These are phyloP conservation scores for Myriosclerotinia curreyana DNA, from an alignment of 2,329 filamentous ascomycete genomes.

Conservation along the genomic window DNA sequence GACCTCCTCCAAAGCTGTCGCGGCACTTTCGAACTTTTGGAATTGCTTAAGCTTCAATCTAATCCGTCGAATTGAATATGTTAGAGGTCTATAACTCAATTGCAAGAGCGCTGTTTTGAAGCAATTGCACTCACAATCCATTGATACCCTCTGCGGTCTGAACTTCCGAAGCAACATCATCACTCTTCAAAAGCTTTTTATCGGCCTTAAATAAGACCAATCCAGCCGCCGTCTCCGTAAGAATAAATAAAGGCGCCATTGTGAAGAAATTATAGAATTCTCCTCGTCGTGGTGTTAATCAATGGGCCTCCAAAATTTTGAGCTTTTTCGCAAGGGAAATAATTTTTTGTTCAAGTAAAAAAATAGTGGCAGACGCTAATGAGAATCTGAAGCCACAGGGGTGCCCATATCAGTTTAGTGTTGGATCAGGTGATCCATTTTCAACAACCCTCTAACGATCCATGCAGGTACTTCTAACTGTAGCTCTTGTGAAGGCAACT, in stretches of 20 bases:
- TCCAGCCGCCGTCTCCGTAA: slow-evolving; percentile 80
- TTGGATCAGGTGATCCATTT: slow-evolving; percentile 22
- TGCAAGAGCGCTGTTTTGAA: slow-evolving; percentile 16
- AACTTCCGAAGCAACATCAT: slow-evolving; percentile 72
- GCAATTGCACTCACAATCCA: slow-evolving; percentile 65
- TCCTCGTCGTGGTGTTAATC: slow-evolving; percentile 23
- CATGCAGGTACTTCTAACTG: too few species aligned
- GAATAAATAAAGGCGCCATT: slow-evolving; percentile 82
- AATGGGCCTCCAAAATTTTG: slow-evolving; percentile 24
- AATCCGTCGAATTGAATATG: slow-evolving; percentile 20
- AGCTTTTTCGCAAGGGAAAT: slow-evolving; percentile 31
- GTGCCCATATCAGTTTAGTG: slow-evolving; percentile 15
- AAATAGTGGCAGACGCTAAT: slow-evolving; percentile 28
- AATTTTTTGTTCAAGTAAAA: slow-evolving; percentile 25
- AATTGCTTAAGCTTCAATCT: slow-evolving; percentile 96
- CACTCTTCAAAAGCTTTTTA: slow-evolving; percentile 93
- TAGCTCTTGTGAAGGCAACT: slow-evolving; percentile 20
- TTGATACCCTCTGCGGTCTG: slow-evolving; percentile 80
- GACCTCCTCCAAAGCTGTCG: slow-evolving; percentile 85
- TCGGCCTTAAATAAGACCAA: slow-evolving; percentile 99
- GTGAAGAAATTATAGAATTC: slow-evolving; percentile 38
- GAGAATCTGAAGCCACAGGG: slow-evolving; percentile 13
- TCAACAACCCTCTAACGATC: slow-evolving; percentile 11
- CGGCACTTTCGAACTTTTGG: slow-evolving; percentile 93
- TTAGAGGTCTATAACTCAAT: slow-evolving; percentile 28